phyloP scores from a whole-genome alignment of 2,329 filamentous ascomycete genomes.

The Cladosporium cucumerinum region DNA sequence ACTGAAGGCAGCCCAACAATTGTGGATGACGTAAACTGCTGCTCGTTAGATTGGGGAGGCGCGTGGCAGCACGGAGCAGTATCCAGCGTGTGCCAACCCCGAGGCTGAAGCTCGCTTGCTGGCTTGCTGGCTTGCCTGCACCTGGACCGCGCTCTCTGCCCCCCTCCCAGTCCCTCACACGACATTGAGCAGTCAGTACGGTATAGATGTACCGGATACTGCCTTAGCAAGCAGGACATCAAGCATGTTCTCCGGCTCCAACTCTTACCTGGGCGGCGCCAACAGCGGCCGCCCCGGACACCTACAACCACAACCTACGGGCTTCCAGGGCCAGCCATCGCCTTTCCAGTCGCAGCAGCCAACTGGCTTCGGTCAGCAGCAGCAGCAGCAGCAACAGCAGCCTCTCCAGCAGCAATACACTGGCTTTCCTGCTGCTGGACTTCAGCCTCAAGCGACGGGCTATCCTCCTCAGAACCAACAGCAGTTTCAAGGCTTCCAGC shows the following conservation, averaged over 20 bases:
- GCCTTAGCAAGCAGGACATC: neutral
- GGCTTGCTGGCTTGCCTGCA: neutral
- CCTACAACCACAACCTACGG: conserved; percentile 50
- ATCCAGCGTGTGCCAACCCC: neutral
- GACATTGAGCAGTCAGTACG: neutral
- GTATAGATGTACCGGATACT: neutral
- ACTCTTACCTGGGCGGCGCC: conserved; percentile 76
- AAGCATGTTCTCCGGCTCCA: conserved; percentile 85
- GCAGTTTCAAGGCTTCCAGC: conserved; percentile 32
- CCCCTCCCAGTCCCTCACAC: neutral
- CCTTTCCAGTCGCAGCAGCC: conserved; percentile 55
- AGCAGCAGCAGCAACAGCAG: conserved; percentile 37
- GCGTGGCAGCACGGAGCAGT: conserved; percentile 1
- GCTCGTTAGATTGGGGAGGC: neutral
- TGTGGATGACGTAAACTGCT: neutral
- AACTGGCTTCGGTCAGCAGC: conserved; percentile 47
- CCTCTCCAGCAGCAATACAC: conserved; percentile 66
- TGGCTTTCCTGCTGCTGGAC: conserved; percentile 52
- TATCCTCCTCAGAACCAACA: conserved; percentile 35
- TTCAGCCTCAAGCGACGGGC: conserved; percentile 37
- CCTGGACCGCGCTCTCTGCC: conserved; percentile 4
- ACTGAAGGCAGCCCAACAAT: neutral
- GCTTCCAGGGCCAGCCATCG: conserved; percentile 54
- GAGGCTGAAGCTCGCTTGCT: neutral
- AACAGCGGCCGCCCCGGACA: conserved; percentile 70